These are phyloP conservation scores for Salvia hispanica DNA, from an alignment of 257 asterid species.

Conservation along the genomic window DNA sequence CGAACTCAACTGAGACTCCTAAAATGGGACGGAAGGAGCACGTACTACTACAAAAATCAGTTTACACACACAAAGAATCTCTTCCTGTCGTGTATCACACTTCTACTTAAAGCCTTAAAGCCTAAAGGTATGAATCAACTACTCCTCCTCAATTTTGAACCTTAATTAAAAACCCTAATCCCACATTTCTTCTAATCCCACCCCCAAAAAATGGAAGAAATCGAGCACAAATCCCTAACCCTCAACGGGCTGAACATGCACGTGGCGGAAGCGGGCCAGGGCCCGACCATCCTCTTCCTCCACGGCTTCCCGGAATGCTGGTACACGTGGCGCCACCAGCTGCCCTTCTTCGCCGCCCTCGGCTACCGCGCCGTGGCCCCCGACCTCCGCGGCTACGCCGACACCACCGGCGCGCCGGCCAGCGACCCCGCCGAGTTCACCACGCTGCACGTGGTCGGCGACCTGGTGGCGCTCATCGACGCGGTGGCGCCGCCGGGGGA, in stretches of 20 bases:
- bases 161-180: no score
- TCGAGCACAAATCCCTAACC: conserved; percentile 44
- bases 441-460: conserved; percentile 64
- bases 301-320: conserved; percentile 89
- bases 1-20: no score
- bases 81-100: no score
- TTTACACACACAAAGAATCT: no score
- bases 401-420: conserved; percentile 50
- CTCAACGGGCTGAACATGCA: conserved; percentile 68
- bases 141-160: no score
- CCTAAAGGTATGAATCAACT: no score
- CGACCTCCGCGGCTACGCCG: conserved; percentile 86
- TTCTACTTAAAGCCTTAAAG: no score
- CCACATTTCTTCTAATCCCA: no score
- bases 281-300: conserved; percentile 75
- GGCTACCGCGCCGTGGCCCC: conserved; percentile 74
- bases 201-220: conserved; percentile 44
- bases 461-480: conserved; percentile 49
- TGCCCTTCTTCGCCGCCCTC: conserved; percentile 54
- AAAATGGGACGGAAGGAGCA: no score
- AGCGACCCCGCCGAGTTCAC: conserved; percentile 57
- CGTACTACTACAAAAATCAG: no score
- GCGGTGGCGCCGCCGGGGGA: conserved; percentile 41
- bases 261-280: conserved; percentile 61
- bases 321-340: conserved; percentile 89